Conservation (phyloP, 2,329 filamentous ascomycete genomes). For the Microsporum audouinii region DNA sequence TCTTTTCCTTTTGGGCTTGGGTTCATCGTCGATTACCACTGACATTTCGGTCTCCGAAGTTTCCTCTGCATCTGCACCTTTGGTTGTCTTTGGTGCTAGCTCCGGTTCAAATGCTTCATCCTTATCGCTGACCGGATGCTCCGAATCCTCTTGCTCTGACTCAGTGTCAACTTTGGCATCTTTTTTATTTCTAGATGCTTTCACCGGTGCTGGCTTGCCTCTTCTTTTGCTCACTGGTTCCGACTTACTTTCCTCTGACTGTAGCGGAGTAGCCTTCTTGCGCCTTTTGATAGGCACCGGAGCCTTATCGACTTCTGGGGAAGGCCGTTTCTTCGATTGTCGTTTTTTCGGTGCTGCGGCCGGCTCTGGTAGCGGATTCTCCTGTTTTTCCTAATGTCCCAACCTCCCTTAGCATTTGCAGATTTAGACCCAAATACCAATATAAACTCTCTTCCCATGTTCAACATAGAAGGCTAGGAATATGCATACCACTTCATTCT, state of each 20-base stretch:
- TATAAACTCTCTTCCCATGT: neutral
- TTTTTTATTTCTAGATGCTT: slow-evolving; percentile 8
- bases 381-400: neutral
- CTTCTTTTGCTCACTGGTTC: slow-evolving; percentile 6
- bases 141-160: slow-evolving; percentile 12
- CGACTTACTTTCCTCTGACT: slow-evolving; percentile 8
- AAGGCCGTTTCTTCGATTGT: slow-evolving; percentile 22
- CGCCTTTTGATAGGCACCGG: slow-evolving; percentile 25
- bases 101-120: slow-evolving; percentile 9
- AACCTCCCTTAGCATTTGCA: neutral
- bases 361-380: slow-evolving; percentile 12
- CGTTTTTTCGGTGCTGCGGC: slow-evolving; percentile 13
- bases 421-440: neutral
- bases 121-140: neutral
- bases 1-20: slow-evolving; percentile 35
- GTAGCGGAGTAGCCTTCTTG: slow-evolving; percentile 22
- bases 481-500: slow-evolving; percentile 39
- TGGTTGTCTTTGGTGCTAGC: slow-evolving; percentile 5
- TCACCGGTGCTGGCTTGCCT: neutral
- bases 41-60: slow-evolving; percentile 56
- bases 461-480: neutral
- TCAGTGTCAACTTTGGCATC: slow-evolving; percentile 7
- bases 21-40: slow-evolving; percentile 63
- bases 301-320: slow-evolving; percentile 12
- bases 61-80: slow-evolving; percentile 5